A percentile compares a stretch with the other conserved stretches of the same genome.
These are phyloP conservation scores for Kurtzmaniella quercitrusa DNA, from an alignment of 1,139 yeast species.

Conservation along the genomic window DNA sequence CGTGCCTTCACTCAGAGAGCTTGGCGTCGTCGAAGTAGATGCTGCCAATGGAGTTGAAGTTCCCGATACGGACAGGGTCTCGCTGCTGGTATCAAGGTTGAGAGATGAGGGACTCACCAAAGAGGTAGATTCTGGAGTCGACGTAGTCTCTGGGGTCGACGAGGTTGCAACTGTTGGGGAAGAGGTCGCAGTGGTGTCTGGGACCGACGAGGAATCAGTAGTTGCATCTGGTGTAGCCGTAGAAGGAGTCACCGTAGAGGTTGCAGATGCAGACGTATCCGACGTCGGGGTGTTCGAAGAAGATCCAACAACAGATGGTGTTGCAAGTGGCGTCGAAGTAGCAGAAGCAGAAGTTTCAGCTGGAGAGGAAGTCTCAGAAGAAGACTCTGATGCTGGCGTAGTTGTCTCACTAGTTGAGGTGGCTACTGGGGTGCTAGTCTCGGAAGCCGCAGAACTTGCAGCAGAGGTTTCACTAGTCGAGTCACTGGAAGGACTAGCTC, in stretches of 20 bases:
- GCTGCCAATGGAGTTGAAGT: not conserved
- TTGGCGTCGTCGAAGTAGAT: not conserved
- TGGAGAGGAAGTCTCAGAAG: not conserved
- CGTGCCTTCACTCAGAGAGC: not conserved
- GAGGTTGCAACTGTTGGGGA: conserved; percentile 4
- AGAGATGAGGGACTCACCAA: not conserved
- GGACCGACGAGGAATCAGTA: conserved; percentile 1
- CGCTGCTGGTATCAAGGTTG: not conserved
- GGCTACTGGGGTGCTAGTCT: conserved; percentile 5
- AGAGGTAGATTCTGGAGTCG: not conserved
- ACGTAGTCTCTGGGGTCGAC: not conserved
- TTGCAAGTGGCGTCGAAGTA: conserved; percentile 4
- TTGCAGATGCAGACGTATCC: not conserved
- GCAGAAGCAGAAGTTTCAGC: conserved; percentile 7
- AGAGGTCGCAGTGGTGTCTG: conserved; percentile 1
- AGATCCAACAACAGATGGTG: conserved; percentile 7
- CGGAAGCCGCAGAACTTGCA: conserved; percentile 6
- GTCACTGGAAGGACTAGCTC: conserved; percentile 4
- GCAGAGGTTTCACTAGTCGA: conserved; percentile 7
- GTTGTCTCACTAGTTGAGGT: conserved; percentile 7
- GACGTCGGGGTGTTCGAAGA: not conserved
- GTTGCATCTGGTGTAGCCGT: conserved; percentile 6
- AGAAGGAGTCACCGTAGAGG: conserved; percentile 4
- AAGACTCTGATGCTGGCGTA: conserved; percentile 2
- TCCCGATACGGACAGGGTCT: not conserved